Percentiles rank a stretch among this genome's conserved stretches.
These are phyloP conservation scores for Alternaria sp. DNA, from an alignment of 2,329 filamentous ascomycete genomes.

Conservation along the genomic window DNA sequence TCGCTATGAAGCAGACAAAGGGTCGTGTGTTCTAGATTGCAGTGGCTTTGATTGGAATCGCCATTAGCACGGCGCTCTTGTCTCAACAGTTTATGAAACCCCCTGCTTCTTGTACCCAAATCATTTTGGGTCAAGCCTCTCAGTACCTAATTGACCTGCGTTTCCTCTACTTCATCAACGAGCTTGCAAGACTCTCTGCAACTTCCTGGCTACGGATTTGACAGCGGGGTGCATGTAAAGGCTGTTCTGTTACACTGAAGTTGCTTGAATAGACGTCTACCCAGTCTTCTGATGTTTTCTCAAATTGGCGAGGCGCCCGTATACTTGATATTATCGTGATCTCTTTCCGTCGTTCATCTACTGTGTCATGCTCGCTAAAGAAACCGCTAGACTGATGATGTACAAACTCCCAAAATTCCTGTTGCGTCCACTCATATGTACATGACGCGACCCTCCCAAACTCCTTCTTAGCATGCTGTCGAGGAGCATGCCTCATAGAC, in stretches of 20 bases:
- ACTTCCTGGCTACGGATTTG: not conserved
- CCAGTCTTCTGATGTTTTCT: not conserved
- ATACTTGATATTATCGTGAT: not conserved
- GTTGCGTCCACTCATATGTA: not conserved
- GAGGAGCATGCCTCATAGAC: not conserved
- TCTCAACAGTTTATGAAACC: not conserved
- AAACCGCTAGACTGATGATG: not conserved
- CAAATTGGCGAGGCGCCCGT: not conserved
- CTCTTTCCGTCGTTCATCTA: not conserved
- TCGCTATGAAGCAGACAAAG: conserved; percentile 55
- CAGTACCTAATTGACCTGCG: not conserved
- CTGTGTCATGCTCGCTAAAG: not conserved
- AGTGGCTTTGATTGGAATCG: not conserved
- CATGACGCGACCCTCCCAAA: not conserved
- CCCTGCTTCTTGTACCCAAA: not conserved
- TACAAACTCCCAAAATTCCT: not conserved
- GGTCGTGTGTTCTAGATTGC: conserved; percentile 57
- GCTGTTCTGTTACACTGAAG: not conserved
- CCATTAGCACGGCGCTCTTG: not conserved
- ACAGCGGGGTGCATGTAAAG: not conserved
- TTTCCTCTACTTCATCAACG: not conserved
- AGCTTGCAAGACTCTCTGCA: not conserved
- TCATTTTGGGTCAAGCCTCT: not conserved
- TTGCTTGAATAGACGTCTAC: not conserved
- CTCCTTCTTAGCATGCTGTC: not conserved